Base-by-base conservation (phyloP, 495 filamentous ascomycete genomes). In the Penicillium canariense region DNA sequence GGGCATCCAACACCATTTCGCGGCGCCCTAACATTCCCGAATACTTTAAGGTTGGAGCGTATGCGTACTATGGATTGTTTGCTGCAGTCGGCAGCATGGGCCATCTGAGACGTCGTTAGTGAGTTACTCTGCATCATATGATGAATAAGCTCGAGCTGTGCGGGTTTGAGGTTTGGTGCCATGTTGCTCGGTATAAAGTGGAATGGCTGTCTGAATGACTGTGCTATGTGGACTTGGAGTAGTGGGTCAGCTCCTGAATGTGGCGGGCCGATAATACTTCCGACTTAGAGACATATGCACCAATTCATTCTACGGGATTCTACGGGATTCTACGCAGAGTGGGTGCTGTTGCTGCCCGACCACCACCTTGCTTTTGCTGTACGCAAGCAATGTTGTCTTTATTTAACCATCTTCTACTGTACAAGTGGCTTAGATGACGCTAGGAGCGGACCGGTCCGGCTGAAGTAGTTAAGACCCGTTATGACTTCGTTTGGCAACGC, bases 41-140 rank as follows among this genome's bases (percentile, higher is more conserved):
- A 71, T 40, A 57, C 48, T 32, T 48, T 52, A 26, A 71, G 28
- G 54, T 70, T 71, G 5, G 54, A 58, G 27, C 54, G 40, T 51
- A 70, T 65, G n/a, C 30, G 22, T 52, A 49, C 0, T 28, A 50
- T 40, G 1, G 48, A 50, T 31, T 40, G 32, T 35, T 50, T 50
- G 48, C 48, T 40, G n/a, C 46, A 49, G 28, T 15, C 46, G 2
- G 46, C 46, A 12, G 20, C 34, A 28, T 25, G 15, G 20, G 48
- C 48, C 34, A 50, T 50, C 48, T 50, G 34, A 26, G 32, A 50
- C 12, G 48, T 17, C 22, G 34, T 50, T 30, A 50, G 31, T 12
- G 46, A 49, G 31, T 49, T 49, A 38, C 18, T 36, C 34, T 50
- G 22, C n/a, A 50, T 40, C 34, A 50, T 50, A 50, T 50, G 11